Evolutionary conservation across 2,329 filamentous ascomycete genomes (phyloP), one percentile per base, ranked within the genome.

Genomic region (Alternaria conjuncta): DNA sequence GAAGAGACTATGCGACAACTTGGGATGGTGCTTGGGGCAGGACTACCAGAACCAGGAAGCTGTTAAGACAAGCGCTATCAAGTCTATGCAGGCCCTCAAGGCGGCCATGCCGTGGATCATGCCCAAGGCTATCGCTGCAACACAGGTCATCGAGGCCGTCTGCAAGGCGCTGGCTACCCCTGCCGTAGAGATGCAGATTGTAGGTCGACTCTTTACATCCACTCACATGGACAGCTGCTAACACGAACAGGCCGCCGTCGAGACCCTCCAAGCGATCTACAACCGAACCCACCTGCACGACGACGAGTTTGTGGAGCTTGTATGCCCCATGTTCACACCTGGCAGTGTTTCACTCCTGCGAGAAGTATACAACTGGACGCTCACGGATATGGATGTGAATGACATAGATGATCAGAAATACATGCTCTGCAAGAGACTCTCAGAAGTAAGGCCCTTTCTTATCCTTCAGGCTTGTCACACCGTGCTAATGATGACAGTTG

Each of bases 401-500:
- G 91, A 97, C 71, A 89, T 97, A 62, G 92, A 97, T 69, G 93
- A 97, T 74, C 90, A 94, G 74, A 96, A 94, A 77, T 98, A 99
- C 78, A 89, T 93, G 59, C 89, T 97, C 70, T 89, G 92, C 44
- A 98, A 98, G 83, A 97, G 97, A 80, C 88, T 98, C 50, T 94
- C 94, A 1, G 96, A 99, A 87, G 92, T 94, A 85, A 69, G 82
- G 18, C 56, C 9, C 53, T 41, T 23, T 12, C 25, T 15, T 6
- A 28, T 41, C n/a, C 43, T 32, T 45, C 30, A 41, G 30, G 57
- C 43, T 65, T 57, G 51, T 66, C 51, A 36, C 21, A 13, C 57
- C 53, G 64, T 55, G 65, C 74, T 77, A 61, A 77, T 53, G 1
- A 20, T 10, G 3, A 30, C 68, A 96, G 92, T 88, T 97, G 83